Base-by-base conservation (phyloP, 1,284 basidiomycete genomes). In the Flammula alnicola region DNA sequence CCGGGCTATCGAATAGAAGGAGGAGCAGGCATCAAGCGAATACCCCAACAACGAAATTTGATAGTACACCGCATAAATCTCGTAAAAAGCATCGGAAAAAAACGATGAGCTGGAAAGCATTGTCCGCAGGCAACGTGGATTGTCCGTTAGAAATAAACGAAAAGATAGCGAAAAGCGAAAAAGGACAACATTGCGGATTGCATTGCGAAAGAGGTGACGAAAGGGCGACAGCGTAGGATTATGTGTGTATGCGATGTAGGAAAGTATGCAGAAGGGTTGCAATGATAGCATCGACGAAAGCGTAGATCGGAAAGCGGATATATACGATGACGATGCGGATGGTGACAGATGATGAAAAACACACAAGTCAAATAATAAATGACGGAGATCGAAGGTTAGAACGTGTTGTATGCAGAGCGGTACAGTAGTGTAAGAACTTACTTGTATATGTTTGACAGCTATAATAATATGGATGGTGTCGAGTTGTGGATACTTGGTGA, bases 301-400 rank as follows among this genome's bases (percentile, higher is more conserved):
- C 39, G 40, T 52, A 58, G 56, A 60, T 60, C 42, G 48, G 44
- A 58, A 53, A 56, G 47, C 54, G 42, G 52, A 56, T 56, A 59
- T 44, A 56, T 54, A 54, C 44, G 46, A 47, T 52, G 51, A 47
- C 49, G 49, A 52, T 47, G 49, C 49, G 33, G 48, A 45, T 38
- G 39, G n/a, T n/a, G n/a, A n/a, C 40, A 40, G 47, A 46, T 42
- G 16, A 22, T 39, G 50, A 42, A 46, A 51, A 59, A 53, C 45
- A 51, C 46, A 64, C 64, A 65, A 64, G 63, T 66, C 61, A 61
- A 60, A 41, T 52, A 64, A 66, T 68, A 68, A 68, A 67, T 66
- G 57, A 64, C 44, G 57, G 44, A 55, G 44, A 53, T 58, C 51
- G 45, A 51, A 41, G 33, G 40, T n/a, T 47, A 50, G 37, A 47